Base-by-base conservation (phyloP, 1,139 yeast species). In the Citeromyces siamensis region DNA sequence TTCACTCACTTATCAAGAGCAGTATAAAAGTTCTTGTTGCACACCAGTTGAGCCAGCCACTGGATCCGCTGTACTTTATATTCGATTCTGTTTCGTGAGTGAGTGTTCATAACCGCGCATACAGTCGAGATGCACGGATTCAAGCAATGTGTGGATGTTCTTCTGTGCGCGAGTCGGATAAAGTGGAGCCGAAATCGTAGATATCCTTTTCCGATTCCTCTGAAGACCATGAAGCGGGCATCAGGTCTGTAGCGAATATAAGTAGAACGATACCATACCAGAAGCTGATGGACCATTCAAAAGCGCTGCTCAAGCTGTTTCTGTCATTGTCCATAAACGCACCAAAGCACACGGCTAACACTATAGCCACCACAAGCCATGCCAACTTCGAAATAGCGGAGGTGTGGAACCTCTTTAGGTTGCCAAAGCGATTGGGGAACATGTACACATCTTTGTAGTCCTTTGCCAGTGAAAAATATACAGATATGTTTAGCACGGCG, bases 241-340 rank as follows among this genome's bases (percentile, higher is more conserved):
- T 23, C 10, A 23, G 28, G 13, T 23, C 28, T 5, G 28, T 23
- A 8, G 80, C 61, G 59, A 90, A 68, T 43, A 79, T 60, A 7
- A 80, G 53, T 47, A 79, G 69, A 43, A 82, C 64, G 28, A 79
- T 52, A 7, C 94, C 93, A 52, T 83, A 86, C 75, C 84, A 79
- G 58, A 78, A 88, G 6, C 88, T 77, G 34, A 86, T 58, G 6
- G 74, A 51, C 96, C 97, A 88, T 56, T 88, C 97, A 53, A 81
- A 76, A 1, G 82, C 60, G 3, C 73, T 83, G 18, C 75, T 66
- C 38, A 67, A 59, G 12, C 64, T 57, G 28, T 64, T 58, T 2
- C 40, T 12, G 28, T 23, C 28, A 14, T 23, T 37, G 7, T 52
- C 46, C 67, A 65, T 59, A 38, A 62, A 57, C 2, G 58, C 68